Evolutionary conservation across 2,329 filamentous ascomycete species (phyloP).

Genomic region (Sordariomycetes sp.): DNA sequence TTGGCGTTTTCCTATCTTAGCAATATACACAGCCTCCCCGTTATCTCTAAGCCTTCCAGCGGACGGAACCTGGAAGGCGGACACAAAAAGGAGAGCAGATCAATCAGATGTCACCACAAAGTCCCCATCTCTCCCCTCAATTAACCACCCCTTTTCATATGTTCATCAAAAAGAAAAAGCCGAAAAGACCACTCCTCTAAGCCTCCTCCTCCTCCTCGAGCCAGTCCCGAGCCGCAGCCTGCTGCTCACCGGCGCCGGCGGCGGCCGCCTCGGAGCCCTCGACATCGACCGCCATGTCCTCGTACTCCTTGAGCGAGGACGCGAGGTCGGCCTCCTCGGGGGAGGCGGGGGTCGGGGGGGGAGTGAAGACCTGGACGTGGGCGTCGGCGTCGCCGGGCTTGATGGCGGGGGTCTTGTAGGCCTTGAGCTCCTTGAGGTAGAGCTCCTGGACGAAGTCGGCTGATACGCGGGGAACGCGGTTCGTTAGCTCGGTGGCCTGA

Average conservation of each 20-base stretch:
- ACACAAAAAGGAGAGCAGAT: background rate
- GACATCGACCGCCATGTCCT: conserved; percentile 85
- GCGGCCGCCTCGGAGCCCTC: conserved; percentile 65
- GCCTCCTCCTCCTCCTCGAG: conserved; percentile 48
- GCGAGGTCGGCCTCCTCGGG: conserved; percentile 93
- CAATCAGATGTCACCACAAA: background rate
- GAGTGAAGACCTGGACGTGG: conserved; percentile 76
- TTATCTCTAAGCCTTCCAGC: background rate
- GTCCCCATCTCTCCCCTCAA: background rate
- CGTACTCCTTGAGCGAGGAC: conserved; percentile 85
- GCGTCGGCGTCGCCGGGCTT: conserved; percentile 82
- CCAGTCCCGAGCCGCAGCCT: conserved; percentile 60
- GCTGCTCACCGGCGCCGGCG: conserved; percentile 42
- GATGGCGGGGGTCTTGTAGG: conserved; percentile 76
- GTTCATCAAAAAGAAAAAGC: background rate
- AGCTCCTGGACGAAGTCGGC: conserved; percentile 97
- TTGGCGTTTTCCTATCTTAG: background rate
- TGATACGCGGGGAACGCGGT: conserved; percentile 22
- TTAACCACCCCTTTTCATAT: background rate
- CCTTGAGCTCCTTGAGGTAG: conserved; percentile 91
- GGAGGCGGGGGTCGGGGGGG: conserved; percentile 70
- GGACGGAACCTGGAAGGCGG: background rate
- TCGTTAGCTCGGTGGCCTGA: background rate
- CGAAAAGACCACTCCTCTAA: conserved; percentile 20
- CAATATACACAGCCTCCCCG: background rate